Percentiles rank a stretch among this genome's conserved stretches.
Conservation (phyloP, 148 eudicot species). For the Chenopodium album region DNA sequence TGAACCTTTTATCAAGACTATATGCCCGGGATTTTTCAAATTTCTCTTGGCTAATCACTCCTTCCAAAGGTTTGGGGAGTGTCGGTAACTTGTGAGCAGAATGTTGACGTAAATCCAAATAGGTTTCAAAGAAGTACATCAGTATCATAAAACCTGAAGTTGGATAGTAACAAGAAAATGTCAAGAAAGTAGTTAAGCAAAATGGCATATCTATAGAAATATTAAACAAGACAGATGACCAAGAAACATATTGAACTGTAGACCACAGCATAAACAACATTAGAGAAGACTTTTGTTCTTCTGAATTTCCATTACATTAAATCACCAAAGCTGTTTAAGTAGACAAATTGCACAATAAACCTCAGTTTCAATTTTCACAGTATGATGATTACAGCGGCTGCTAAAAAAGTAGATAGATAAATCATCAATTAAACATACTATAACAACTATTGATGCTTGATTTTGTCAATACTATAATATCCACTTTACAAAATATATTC, state of each 20-base stretch:
- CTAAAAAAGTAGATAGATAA: background rate
- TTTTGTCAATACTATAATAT: too few species aligned
- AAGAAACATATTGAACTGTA: background rate
- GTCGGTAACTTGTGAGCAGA: constrained; percentile 76
- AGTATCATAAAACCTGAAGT: constrained; percentile 85
- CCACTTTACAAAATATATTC: too few species aligned
- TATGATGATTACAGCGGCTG: background rate
- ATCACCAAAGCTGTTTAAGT: constrained; percentile 14
- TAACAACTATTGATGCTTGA: background rate
- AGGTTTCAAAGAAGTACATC: constrained; percentile 85
- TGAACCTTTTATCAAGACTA: constrained; percentile 92
- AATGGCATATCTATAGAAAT: background rate
- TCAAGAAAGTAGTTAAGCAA: constrained; percentile 7
- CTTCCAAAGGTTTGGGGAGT: constrained; percentile 79
- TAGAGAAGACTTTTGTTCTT: background rate
- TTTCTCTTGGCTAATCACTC: constrained; percentile 89
- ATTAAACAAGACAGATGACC: background rate
- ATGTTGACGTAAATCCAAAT: constrained; percentile 83
- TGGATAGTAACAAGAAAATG: background rate
- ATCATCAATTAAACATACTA: too few species aligned
- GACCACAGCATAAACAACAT: constrained; percentile 6
- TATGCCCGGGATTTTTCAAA: constrained; percentile 93
- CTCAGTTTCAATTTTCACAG: background rate
- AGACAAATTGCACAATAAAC: background rate
- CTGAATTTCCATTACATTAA: background rate